Base-by-base conservation (phyloP, 768 basidiomycete species). In the Pleurotus cornucopiae region DNA sequence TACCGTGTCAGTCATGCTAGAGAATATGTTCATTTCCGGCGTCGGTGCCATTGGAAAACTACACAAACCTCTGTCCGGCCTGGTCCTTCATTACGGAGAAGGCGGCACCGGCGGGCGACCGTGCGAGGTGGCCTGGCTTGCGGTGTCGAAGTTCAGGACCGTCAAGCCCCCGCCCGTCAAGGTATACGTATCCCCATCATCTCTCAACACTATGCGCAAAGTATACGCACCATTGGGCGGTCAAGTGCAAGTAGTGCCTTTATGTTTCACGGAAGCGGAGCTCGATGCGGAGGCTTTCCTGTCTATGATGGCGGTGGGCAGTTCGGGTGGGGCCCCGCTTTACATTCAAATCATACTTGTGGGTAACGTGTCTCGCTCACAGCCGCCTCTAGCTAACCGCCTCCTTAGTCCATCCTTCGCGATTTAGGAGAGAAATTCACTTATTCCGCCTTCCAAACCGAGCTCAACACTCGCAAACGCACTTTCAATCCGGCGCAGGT, bases 241-340 rank as follows among this genome's bases (percentile, higher is more conserved):
- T 0, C 70, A 74, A 21, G 72, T 89, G 3, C 68, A 57, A 0
- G 83, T 89, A 0, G 73, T 79, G 49, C 82, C 86, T 0, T 64
- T 90, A 11, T 63, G 75, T 0, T 79, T 89, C 53, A 69, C 73
- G 2, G 79, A 83, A 58, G 69, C 75, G 3, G 88, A 90, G 55
- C 73, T 89, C 0, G 88, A 89, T 64, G 83, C 85, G 0, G 69
- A 82, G 14, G 84, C 87, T 1, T 83, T 89, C 56, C 61, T 89
- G 34, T 85, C 85, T 0, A 84, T 89, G 82, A 89, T 89, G 88
- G 82, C 86, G 0, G 73, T 88, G 0, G 81, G 77, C 0, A 79
- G 81, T 0, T 80, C 83, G 0, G 84, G 85, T 1, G 71, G 74
- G 0, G 80, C 85, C 0, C 88, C 88, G 0, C 65, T 89, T 1